Evolutionary conservation across 208 protist species (phyloP).

Genomic region (Trypanosoma vivax): DNA sequence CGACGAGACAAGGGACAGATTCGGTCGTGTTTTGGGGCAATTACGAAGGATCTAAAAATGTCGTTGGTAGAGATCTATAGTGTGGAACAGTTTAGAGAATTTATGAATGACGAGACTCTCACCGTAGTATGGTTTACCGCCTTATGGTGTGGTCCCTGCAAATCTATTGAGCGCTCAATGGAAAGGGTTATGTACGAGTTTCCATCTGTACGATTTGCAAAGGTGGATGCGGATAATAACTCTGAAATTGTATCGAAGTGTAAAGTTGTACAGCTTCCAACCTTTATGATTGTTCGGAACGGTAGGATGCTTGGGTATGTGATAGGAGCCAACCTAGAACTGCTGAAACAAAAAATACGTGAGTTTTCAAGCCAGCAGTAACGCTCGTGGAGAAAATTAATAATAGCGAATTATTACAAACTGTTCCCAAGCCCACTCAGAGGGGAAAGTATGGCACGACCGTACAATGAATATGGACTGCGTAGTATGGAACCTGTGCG

Average conservation of each 20-base stretch:
- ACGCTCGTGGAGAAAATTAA: not conserved
- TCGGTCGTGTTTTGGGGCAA: conserved; percentile 1
- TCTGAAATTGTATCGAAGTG: conserved; percentile 72
- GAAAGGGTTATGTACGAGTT: conserved; percentile 77
- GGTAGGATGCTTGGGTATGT: conserved; percentile 60
- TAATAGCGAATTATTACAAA: not conserved
- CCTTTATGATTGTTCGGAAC: conserved; percentile 64
- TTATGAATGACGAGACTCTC: conserved; percentile 45
- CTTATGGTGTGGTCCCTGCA: conserved; percentile 79
- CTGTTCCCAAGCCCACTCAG: not conserved
- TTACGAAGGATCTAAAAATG: conserved; percentile 19
- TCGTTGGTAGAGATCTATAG: conserved; percentile 69
- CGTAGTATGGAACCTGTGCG: too few species aligned
- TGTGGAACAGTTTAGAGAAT: conserved; percentile 60
- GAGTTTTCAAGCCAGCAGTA: conserved; percentile 23
- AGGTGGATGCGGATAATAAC: conserved; percentile 78
- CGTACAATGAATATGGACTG: too few species aligned
- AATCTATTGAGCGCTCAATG: conserved; percentile 63
- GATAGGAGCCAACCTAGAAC: conserved; percentile 63
- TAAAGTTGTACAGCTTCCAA: conserved; percentile 66
- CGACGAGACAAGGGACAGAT: conserved; percentile 1
- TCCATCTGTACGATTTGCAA: conserved; percentile 57
- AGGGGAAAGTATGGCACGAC: too few species aligned
- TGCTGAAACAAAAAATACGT: conserved; percentile 58
- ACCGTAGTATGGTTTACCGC: conserved; percentile 75